Conservation (phyloP, 805 yeast species). For the Danielia oregonensis region DNA sequence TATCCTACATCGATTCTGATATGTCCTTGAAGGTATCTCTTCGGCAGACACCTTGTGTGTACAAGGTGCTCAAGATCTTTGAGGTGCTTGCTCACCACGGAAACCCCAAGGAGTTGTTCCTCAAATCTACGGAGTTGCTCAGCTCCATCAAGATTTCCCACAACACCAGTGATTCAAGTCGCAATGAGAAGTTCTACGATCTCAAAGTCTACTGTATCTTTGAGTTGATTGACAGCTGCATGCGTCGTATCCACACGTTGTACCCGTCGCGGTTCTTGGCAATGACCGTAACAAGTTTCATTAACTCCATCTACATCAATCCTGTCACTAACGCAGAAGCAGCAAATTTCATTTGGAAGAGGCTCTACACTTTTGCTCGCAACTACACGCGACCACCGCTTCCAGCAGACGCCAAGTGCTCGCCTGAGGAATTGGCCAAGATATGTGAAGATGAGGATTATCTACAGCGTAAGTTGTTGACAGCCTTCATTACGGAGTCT, state of each 20-base stretch:
- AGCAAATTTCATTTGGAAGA: slow-evolving; percentile 46
- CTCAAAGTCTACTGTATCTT: slow-evolving; percentile 62
- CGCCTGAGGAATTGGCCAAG: slow-evolving; percentile 36
- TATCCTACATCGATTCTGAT: slow-evolving; percentile 48
- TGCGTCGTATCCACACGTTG: slow-evolving; percentile 59
- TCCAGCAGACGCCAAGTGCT: slow-evolving; percentile 38
- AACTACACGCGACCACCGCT: slow-evolving; percentile 41
- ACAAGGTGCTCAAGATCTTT: slow-evolving; percentile 46
- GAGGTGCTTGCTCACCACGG: slow-evolving; percentile 65
- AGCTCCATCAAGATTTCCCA: slow-evolving; percentile 28
- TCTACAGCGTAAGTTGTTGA: slow-evolving; percentile 62
- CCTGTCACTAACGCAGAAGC: slow-evolving; percentile 19
- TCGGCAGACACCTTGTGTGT: slow-evolving; percentile 38
- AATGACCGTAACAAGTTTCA: slow-evolving; percentile 58
- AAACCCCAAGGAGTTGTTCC: slow-evolving; percentile 74
- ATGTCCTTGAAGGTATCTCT: slow-evolving; percentile 23
- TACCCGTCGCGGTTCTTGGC: slow-evolving; percentile 79
- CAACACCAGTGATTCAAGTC: slow-evolving; percentile 12
- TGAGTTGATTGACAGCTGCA: slow-evolving; percentile 58
- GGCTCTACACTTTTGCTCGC: slow-evolving; percentile 61
- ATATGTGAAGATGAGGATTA: slow-evolving; percentile 53
- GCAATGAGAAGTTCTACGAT: slow-evolving; percentile 37
- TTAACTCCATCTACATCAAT: slow-evolving; percentile 46
- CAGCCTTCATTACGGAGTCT: slow-evolving; percentile 55
- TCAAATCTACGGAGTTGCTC: slow-evolving; percentile 67